These are phyloP conservation scores for Trametes meyenii DNA, from an alignment of 768 basidiomycete species.

Conservation along the genomic window DNA sequence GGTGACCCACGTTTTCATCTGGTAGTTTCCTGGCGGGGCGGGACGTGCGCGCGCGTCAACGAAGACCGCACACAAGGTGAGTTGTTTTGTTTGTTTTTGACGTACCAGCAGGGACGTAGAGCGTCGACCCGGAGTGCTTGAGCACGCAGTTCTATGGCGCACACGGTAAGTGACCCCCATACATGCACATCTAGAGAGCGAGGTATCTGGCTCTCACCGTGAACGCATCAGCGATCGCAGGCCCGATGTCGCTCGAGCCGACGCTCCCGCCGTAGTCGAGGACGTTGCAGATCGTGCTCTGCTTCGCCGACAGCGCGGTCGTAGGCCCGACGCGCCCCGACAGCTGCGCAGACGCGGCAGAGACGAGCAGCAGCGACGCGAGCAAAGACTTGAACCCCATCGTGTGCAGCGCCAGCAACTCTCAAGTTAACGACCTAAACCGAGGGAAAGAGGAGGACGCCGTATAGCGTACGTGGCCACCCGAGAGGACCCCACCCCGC, in stretches of 20 bases:
- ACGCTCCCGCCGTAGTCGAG: slow-evolving; percentile 34
- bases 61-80: neutral
- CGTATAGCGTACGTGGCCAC: neutral
- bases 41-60: neutral
- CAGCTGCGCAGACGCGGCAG: slow-evolving; percentile 25
- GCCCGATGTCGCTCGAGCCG: slow-evolving; percentile 35
- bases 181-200: too few species aligned
- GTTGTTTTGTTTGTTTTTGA: neutral
- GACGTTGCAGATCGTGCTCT: slow-evolving; percentile 32
- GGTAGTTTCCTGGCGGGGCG: slow-evolving; percentile 25
- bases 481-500: too few species aligned
- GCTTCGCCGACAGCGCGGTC: slow-evolving; percentile 27
- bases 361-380: slow-evolving; percentile 12
- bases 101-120: slow-evolving; percentile 32
- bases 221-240: slow-evolving; percentile 34
- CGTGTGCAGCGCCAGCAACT: too few species aligned
- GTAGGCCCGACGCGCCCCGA: slow-evolving; percentile 31
- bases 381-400: slow-evolving; percentile 21
- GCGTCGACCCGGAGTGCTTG: slow-evolving; percentile 28
- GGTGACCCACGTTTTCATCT: slow-evolving; percentile 36
- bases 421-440: too few species aligned
- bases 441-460: too few species aligned
- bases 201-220: slow-evolving; percentile 5
- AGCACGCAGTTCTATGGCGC: slow-evolving; percentile 29
- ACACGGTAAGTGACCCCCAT: neutral